Percentiles rank a stretch among this genome's conserved stretches.
Evolutionary conservation across 352 stramenopile genomes (phyloP).

Genomic region (Halophytophthora batemanensis): DNA sequence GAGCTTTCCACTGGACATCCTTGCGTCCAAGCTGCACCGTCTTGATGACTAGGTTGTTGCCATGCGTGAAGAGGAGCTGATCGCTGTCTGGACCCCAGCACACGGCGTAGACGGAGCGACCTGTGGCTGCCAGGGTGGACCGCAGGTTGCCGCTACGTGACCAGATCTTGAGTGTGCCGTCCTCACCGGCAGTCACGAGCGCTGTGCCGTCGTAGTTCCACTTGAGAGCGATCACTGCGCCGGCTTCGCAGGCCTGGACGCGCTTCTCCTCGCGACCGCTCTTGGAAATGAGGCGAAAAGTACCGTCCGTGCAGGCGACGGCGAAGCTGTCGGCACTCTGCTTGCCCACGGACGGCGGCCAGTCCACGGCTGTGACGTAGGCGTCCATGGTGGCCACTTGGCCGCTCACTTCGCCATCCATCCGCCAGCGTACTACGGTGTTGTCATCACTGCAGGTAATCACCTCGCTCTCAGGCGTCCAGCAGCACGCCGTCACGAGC

Average conservation of each 20-base stretch:
- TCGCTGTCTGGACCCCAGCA: conserved; percentile 92
- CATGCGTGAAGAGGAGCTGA: conserved; percentile 86
- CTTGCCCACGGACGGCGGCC: conserved; percentile 80
- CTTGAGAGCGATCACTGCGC: conserved; percentile 87
- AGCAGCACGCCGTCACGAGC: conserved; percentile 83
- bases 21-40: conserved; percentile 86
- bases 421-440: conserved; percentile 75
- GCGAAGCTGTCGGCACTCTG: conserved; percentile 84
- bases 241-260: conserved; percentile 71
- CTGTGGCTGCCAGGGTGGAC: conserved; percentile 81
- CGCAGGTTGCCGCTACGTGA: conserved; percentile 85
- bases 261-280: conserved; percentile 92
- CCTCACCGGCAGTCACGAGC: conserved; percentile 88
- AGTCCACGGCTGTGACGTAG: conserved; percentile 79
- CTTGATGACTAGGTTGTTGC: conserved; percentile 90
- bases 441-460: conserved; percentile 88
- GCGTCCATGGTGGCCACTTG: conserved; percentile 70
- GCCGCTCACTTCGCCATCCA: conserved; percentile 79
- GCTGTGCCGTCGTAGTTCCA: conserved; percentile 93
- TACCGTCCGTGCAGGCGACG: conserved; percentile 89
- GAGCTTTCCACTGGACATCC: conserved; percentile 89
- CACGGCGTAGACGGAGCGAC: conserved; percentile 82
- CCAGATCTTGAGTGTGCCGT: conserved; percentile 93
- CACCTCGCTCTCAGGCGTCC: conserved; percentile 87
- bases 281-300: conserved; percentile 87